A percentile compares a stretch with the other conserved stretches of the same genome.
phyloP scores from a whole-genome alignment of 1,284 basidiomycete species.

The Baeospora myosura region DNA sequence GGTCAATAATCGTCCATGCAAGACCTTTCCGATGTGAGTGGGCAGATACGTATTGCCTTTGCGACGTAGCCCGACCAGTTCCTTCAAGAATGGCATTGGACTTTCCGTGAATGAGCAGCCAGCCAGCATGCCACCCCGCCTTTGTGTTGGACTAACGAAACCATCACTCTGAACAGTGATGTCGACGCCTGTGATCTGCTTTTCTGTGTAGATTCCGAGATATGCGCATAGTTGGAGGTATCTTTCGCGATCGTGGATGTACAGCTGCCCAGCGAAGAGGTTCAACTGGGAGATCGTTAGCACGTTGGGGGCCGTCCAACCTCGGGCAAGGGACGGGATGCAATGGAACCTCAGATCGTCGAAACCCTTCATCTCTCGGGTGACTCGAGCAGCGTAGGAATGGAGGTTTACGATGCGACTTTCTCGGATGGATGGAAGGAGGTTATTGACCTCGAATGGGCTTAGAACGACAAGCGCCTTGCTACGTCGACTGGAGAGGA shows the following conservation, averaged over 20 bases:
- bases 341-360: constrained; percentile 32
- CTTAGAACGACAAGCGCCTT: constrained; percentile 32
- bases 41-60: constrained; percentile 17
- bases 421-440: constrained; percentile 30
- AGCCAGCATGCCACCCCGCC: neutral
- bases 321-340: constrained; percentile 20
- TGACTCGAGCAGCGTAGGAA: constrained; percentile 34
- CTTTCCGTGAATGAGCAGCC: constrained; percentile 11
- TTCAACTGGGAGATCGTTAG: constrained; percentile 29
- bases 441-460: constrained; percentile 35
- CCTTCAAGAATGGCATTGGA: constrained; percentile 16
- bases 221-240: constrained; percentile 28
- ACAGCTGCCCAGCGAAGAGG: constrained; percentile 38
- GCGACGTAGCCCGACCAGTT: constrained; percentile 14
- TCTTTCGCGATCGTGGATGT: constrained; percentile 23
- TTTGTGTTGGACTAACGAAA: neutral
- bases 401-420: constrained; percentile 32
- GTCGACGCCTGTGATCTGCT: neutral
- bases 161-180: neutral
- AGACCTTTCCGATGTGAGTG: constrained; percentile 19
- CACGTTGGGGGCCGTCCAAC: constrained; percentile 15
- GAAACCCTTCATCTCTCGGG: constrained; percentile 27
- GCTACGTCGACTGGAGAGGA: constrained; percentile 21
- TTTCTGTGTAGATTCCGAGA: constrained; percentile 26
- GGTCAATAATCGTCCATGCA: constrained; percentile 13